phyloP scores from a whole-genome alignment of 768 basidiomycete species.

The Tylopilus balloui region DNA sequence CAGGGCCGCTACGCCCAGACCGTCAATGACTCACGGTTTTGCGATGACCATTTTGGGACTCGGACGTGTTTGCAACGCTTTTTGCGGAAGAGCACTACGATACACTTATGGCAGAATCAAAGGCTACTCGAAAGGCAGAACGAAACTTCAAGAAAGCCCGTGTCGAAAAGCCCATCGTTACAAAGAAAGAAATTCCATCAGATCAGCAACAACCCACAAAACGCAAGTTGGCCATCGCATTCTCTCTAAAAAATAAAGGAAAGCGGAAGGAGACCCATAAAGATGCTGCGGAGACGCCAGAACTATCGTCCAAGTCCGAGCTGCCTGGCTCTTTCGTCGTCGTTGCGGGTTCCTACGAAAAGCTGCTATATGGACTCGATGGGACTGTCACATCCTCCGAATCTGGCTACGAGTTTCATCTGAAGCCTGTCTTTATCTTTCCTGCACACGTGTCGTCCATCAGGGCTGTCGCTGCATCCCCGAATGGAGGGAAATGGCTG shows the following conservation, averaged over 20 bases:
- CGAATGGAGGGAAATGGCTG: conserved; percentile 90
- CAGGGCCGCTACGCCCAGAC: too few species aligned
- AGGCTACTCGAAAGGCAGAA: conserved; percentile 18
- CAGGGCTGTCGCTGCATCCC: conserved; percentile 84
- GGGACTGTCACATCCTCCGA: conserved; percentile 44
- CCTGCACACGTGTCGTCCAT: conserved; percentile 94
- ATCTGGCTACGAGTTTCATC: conserved; percentile 32
- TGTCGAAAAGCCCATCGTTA: conserved; percentile 13
- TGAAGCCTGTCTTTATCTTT: conserved; percentile 91
- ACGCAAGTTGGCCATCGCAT: conserved; percentile 1
- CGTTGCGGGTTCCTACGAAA: conserved; percentile 93
- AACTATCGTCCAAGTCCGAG: conserved; percentile 4
- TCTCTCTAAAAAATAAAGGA: conserved; percentile 30
- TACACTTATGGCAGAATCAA: conserved; percentile 16
- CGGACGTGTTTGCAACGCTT: neutral
- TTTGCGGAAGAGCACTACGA: neutral
- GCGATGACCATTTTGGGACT: neutral
- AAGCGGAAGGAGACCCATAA: conserved; percentile 15
- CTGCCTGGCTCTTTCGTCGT: conserved; percentile 73
- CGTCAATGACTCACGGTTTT: too few species aligned
- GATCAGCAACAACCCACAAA: conserved; percentile 1
- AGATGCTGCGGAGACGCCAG: neutral
- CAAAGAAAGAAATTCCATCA: neutral
- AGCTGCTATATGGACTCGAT: conserved; percentile 86
- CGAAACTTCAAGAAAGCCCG: conserved; percentile 23